Evolutionary conservation across 176 grass and related monocot species (phyloP), one percentile per base, ranked within the genome.

Genomic region (Rhynchospora pubera): DNA sequence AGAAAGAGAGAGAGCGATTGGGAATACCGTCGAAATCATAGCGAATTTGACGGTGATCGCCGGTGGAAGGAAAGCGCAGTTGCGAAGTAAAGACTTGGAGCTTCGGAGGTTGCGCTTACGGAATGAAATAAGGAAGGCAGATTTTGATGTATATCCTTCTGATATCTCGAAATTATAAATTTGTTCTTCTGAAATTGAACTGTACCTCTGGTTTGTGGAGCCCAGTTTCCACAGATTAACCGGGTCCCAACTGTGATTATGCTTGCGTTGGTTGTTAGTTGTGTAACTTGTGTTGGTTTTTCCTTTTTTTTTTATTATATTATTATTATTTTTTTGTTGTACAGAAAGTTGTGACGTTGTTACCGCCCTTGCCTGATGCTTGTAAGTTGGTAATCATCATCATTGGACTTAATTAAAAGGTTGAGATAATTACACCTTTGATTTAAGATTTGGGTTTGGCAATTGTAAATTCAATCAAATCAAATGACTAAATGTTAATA

Each of bases 21-120:
- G 19, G 50, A 30, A 79, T 92, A 95, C 93, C 88, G 93, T 57
- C 43, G 93, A 90, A 80, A 92, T 95, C 93, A 95, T 95, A 77
- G 82, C 44, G 79, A 81, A 77, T 71, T 86, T 28, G 26, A 28
- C 79, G 79, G 79, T 24, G 89, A 89, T 85, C 73, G 74, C 74
- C 73, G 72, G 74, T 19, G 15, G 16, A 81, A 53, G 22, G 19
- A 84, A 78, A 42, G 45, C 24, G 45, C 19, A 62, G n/a, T 55
- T 26, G 72, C 47, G 23, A 55, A 32, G 70, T 28, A 24, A 28
- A 75, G 69, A 74, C 11, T 76, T 16, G 10, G 13, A 30, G 44
- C 65, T 69, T 43, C 1, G 68, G 47, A 55, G 71, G 2, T 55
- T 30, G 22, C 72, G 46, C 48, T 76, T 76, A 5, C 47, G 23